Evolutionary conservation across 805 yeast genomes (phyloP).

Genomic region (Cyberlindnera sargentensis): DNA sequence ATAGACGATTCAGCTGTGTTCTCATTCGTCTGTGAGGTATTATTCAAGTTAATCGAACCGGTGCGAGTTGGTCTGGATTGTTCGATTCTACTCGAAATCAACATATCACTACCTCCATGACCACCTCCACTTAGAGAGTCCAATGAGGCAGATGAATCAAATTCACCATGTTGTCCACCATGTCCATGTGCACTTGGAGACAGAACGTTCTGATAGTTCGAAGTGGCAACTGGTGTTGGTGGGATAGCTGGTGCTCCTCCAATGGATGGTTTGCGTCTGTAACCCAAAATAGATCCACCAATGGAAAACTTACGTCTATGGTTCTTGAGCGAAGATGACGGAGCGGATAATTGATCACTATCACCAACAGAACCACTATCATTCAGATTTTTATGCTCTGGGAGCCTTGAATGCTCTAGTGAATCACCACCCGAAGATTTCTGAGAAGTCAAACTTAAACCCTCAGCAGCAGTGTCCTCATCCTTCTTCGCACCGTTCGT

Average conservation of each 20-base stretch:
- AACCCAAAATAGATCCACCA: constrained; percentile 48
- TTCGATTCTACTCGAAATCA: constrained; percentile 51
- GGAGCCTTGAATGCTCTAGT: neutral
- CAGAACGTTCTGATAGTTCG: constrained; percentile 19
- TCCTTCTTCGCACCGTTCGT: constrained; percentile 1
- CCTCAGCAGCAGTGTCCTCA: constrained; percentile 4
- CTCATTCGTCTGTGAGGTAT: neutral
- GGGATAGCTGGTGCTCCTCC: constrained; percentile 36
- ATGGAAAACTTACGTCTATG: constrained; percentile 61
- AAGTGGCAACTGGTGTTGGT: constrained; percentile 46
- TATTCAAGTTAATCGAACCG: neutral
- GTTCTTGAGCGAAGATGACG: constrained; percentile 25
- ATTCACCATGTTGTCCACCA: constrained; percentile 25
- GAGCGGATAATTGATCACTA: constrained; percentile 17
- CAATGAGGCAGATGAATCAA: constrained; percentile 39
- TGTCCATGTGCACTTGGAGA: constrained; percentile 26
- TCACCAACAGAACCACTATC: constrained; percentile 14
- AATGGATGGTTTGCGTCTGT: constrained; percentile 35
- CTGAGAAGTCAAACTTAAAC: constrained; percentile 7
- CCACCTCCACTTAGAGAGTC: constrained; percentile 57
- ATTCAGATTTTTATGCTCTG: constrained; percentile 5
- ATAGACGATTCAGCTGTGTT: constrained; percentile 3
- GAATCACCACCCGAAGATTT: constrained; percentile 10
- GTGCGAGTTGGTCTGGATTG: constrained; percentile 28
- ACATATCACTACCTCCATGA: constrained; percentile 40